Evolutionary conservation across 192 early-diverging fungal genomes (phyloP).

Genomic region (Coemansia sp.): DNA sequence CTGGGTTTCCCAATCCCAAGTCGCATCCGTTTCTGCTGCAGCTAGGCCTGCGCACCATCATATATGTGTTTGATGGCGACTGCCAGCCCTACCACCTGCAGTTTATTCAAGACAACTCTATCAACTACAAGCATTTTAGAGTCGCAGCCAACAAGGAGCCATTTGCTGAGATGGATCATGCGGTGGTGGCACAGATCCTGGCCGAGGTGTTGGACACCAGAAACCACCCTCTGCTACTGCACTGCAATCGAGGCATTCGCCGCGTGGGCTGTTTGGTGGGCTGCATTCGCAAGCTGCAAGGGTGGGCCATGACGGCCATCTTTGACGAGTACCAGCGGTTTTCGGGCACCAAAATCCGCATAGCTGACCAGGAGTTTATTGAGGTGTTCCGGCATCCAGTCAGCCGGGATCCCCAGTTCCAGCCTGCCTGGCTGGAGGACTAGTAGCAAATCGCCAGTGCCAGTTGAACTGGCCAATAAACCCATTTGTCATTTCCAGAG

Average conservation of each 20-base stretch:
- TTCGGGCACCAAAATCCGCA: conserved; percentile 80
- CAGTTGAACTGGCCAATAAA: no score
- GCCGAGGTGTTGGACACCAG: conserved; percentile 36
- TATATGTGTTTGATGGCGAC: conserved; percentile 77
- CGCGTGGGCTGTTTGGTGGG: conserved; percentile 92
- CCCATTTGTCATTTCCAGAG: no score
- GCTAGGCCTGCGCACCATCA: conserved; percentile 78
- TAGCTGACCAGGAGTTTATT: conserved; percentile 91
- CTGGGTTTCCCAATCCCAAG: conserved; percentile 86
- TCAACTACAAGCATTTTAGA: conserved; percentile 74
- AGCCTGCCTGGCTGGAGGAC: conserved; percentile 24
- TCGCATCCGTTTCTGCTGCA: conserved; percentile 88
- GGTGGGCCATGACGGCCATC: conserved; percentile 94
- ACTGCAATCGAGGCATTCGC: conserved; percentile 94
- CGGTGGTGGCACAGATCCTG: conserved; percentile 24
- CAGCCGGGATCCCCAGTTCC: conserved; percentile 16
- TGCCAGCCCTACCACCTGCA: conserved; percentile 63
- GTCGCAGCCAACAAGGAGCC: conserved; percentile 83
- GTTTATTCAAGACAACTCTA: conserved; percentile 68
- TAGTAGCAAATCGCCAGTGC: no score
- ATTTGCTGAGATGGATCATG: conserved; percentile 42
- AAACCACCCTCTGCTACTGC: conserved; percentile 71
- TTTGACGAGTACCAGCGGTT: conserved; percentile 97
- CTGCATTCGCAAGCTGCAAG: conserved; percentile 87
- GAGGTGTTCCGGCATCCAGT: conserved; percentile 38